Conservation (phyloP, 208 protist species). For the Entamoeba invadens region DNA sequence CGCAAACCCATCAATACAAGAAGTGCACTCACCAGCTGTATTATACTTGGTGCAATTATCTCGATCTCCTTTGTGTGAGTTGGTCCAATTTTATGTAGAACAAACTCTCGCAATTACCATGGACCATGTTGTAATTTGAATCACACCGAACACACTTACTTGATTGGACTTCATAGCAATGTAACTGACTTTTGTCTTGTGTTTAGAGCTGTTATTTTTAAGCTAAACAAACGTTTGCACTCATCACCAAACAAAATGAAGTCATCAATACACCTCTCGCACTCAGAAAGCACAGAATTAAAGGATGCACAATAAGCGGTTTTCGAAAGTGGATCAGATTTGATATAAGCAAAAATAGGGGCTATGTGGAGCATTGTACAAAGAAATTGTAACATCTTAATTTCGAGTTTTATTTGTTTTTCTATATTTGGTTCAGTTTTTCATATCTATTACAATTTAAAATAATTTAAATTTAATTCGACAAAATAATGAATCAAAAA, state of each 20-base stretch:
- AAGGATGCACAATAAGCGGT: neutral
- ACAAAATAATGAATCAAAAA: no score
- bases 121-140: neutral
- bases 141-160: neutral
- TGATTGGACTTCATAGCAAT: neutral
- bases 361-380: no score
- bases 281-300: neutral
- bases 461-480: no score
- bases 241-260: neutral
- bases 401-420: no score
- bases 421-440: no score
- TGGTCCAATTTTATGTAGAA: no score
- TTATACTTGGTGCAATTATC: neutral
- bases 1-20: neutral
- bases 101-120: neutral
- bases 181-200: neutral
- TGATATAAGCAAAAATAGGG: neutral
- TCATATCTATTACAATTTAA: no score
- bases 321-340: neutral
- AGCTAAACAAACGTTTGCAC: neutral
- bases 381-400: no score
- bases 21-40: neutral
- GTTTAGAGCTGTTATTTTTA: neutral
- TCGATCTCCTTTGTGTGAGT: neutral
- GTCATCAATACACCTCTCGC: neutral